Evolutionary conservation across 805 yeast genomes (phyloP), one percentile per base, ranked within the genome.

Genomic region (Ogataea parapolymorpha): DNA sequence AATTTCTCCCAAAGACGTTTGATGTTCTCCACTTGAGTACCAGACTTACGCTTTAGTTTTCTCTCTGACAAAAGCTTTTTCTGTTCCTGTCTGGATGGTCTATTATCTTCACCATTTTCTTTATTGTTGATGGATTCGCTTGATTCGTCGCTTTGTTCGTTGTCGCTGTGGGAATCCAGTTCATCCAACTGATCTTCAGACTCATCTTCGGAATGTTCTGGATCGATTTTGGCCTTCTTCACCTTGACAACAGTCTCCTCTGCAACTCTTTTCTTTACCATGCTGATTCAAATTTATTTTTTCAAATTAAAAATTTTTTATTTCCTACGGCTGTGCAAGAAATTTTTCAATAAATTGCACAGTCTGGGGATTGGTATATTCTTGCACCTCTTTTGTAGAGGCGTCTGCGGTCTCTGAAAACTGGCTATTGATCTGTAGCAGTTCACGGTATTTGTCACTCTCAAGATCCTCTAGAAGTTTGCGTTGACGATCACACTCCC

Each of bases 1-100:
- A 91, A 71, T 62, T 77, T 80, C 70, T 90, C 98, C 99, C 99
- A 91, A 31, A 91, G 61, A 24, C 75, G 71, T 63, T 91, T 91
- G 65, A 91, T 88, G 51, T 79, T 76, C 62, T 86, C 88, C 37
- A 91, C 89, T 64, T 84, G 86, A 26, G 68, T 67, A 55, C 97
- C 98, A n/a, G 93, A 76, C 59, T 84, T 86, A 69, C 96, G 80
- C 59, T 81, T 79, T 50, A 87, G 68, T 64, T 90, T 91, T 66
- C 99, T 80, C 60, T 90, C 96, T 43, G 79, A 77, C 27, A 84
- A 71, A 27, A 82, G 59, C 55, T 80, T 80, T 62, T 82, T 82
- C 66, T 91, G 96, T 60, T 87, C 96, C 22, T 81, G 81, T 59
- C 87, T 95, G 52, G 77, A 79, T 58, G 82, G 88, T 41, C 70